Evolutionary conservation across 1,139 yeast species (phyloP), one percentile per base, ranked within the genome.

Genomic region (Starmera stellimalicola): DNA sequence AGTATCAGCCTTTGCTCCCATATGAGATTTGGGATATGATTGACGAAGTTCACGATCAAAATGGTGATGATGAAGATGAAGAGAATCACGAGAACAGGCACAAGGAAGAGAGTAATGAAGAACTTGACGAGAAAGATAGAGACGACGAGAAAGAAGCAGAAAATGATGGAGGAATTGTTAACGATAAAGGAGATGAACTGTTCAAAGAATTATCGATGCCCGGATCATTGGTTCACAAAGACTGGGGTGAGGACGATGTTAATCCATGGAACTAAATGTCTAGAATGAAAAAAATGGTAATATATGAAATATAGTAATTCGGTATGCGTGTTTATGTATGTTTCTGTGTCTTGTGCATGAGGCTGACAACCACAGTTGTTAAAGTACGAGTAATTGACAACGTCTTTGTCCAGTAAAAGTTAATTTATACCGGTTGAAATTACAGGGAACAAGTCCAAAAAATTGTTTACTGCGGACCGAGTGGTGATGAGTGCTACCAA

Each of bases 1-100:
- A 70, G 37, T 75, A 62, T 46, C 81, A 75, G 48, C 91, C 93
- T 3, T 60, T 71, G 16, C 55, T 81, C 34, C 83, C 87, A 1
- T 57, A 73, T 19, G 65, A 63, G 6, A 58, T 79, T 3, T 57
- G 73, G 37, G 93, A 81, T 50, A 73, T 68, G 32, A 57, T 79
- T 25, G 87, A 77, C 43, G 81, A 76, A 30, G 64, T 78, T 16
- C 70, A 65, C 37, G 75, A 69, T 33, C 63, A 58, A 26, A 58
- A 55, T 35, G 40, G 40, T 14, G 55, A 49, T 14, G 45, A 37
- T n/a, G 30, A 35, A 2, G 36, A 37, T 5, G 27, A 25, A 22
- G 31, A 31, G 3, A 41, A 43, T 4, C 46, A 48, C 1, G 47
- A 47, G 0, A 50, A 38, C 6, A 36, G 29, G 5, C 42, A 41